phyloP scores from a whole-genome alignment of 805 yeast species.

The Kodamaea neixiangensis region DNA sequence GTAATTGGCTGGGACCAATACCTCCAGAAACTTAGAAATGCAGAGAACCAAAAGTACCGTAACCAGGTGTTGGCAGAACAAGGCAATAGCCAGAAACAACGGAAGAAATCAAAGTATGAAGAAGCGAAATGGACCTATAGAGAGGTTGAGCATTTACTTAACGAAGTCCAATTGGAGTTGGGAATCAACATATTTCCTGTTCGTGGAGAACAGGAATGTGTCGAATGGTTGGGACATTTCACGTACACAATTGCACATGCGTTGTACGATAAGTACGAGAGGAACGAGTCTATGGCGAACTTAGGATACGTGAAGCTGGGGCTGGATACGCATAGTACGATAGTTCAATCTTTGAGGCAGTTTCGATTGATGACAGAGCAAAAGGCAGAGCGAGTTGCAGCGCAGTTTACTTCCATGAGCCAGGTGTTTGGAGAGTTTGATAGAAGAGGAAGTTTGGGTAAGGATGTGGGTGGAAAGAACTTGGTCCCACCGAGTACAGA shows the following conservation, averaged over 20 bases:
- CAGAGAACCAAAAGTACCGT: slow-evolving; percentile 49
- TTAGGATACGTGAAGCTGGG: slow-evolving; percentile 60
- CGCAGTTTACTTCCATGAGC: slow-evolving; percentile 36
- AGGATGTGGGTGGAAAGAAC: slow-evolving; percentile 44
- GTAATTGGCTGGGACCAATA: slow-evolving; percentile 46
- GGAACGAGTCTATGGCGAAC: slow-evolving; percentile 57
- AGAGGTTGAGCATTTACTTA: slow-evolving; percentile 43
- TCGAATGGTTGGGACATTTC: slow-evolving; percentile 56
- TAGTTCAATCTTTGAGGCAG: slow-evolving; percentile 52
- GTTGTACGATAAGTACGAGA: slow-evolving; percentile 54
- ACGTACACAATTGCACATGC: slow-evolving; percentile 55
- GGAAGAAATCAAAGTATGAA: not conserved
- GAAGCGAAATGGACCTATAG: slow-evolving; percentile 12
- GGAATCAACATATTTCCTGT: slow-evolving; percentile 54
- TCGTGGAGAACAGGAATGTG: slow-evolving; percentile 46
- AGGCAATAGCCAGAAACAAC: not conserved
- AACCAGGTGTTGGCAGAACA: slow-evolving; percentile 8
- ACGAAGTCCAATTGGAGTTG: slow-evolving; percentile 47
- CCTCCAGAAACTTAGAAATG: slow-evolving; percentile 42
- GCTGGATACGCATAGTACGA: slow-evolving; percentile 46
- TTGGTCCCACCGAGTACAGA: slow-evolving; percentile 55
- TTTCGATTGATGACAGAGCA: slow-evolving; percentile 58
- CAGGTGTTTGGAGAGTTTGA: slow-evolving; percentile 29
- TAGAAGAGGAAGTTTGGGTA: slow-evolving; percentile 35
- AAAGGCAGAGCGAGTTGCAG: slow-evolving; percentile 47